A percentile compares a stretch with the other conserved stretches of the same genome.
phyloP scores from a whole-genome alignment of 257 asterid species.

The Scutellaria barbata region DNA sequence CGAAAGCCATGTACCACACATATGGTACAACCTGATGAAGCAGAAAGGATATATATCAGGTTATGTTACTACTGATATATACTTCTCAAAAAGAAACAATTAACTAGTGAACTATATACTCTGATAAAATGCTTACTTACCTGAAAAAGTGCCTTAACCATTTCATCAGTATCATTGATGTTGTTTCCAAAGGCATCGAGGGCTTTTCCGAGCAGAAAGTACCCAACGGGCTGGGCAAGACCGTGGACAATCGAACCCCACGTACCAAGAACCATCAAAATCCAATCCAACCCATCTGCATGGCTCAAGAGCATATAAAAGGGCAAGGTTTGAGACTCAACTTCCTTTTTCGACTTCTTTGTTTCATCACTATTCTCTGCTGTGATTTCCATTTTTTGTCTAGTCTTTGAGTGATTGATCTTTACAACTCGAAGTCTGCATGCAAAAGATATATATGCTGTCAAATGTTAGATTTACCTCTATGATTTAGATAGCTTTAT shows the following conservation, averaged over 20 bases:
- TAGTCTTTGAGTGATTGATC: conserved; percentile 26
- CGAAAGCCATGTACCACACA: conserved; percentile 88
- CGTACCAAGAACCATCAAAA: conserved; percentile 70
- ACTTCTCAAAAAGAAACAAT: background rate
- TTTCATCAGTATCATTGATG: conserved; percentile 51
- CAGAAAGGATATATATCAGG: background rate
- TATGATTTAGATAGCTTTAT: conserved; percentile 25
- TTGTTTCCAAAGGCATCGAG: conserved; percentile 72
- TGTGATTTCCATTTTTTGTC: conserved; percentile 36
- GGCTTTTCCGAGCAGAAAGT: conserved; percentile 71
- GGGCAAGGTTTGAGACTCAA: conserved; percentile 40
- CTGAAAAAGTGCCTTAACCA: conserved; percentile 73
- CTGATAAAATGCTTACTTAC: conserved; percentile 40
- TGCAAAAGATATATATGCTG: conserved; percentile 17
- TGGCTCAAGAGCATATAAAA: conserved; percentile 61
- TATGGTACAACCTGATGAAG: conserved; percentile 70
- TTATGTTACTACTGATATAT: background rate
- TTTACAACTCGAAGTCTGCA: conserved; percentile 28
- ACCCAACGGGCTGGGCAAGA: conserved; percentile 79
- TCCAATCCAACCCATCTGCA: conserved; percentile 76
- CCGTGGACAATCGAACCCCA: conserved; percentile 78
- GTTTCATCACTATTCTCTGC: conserved; percentile 35
- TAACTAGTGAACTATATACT: background rate
- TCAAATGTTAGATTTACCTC: conserved; percentile 2
- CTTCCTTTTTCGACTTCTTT: conserved; percentile 33